These are phyloP conservation scores for Tetrahymena thermophila DNA, from an alignment of 73 alveolate genomes.

Conservation along the genomic window DNA sequence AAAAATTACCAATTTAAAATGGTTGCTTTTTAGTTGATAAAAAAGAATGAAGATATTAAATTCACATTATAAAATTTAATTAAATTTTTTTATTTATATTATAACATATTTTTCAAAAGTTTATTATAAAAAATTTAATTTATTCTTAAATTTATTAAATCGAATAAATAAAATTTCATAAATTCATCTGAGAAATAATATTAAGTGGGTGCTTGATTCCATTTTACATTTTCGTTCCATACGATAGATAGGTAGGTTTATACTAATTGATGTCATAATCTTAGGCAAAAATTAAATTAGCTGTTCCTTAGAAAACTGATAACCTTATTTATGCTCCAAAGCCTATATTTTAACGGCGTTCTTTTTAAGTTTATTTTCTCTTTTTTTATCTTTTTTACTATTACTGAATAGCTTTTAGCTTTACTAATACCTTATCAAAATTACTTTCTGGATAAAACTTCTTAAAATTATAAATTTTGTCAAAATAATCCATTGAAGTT, in stretches of 20 bases:
- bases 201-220: neutral
- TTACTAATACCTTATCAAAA: neutral
- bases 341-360: neutral
- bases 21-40: no score
- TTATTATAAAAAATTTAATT: no score
- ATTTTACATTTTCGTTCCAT: neutral
- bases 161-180: no score
- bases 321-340: neutral
- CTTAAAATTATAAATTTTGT: no score
- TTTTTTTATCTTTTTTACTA: neutral
- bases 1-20: no score
- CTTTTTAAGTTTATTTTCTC: neutral
- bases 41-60: no score
- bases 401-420: neutral
- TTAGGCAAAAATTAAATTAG: neutral
- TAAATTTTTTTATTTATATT: no score
- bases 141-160: no score
- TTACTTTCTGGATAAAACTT: neutral
- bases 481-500: neutral
- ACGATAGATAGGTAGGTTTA: neutral
- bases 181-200: neutral
- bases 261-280: neutral
- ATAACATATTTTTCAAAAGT: no score
- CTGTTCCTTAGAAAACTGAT: neutral
- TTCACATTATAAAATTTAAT: no score